Evolutionary conservation across 1,284 basidiomycete species (phyloP).

Genomic region (Ustilago nuda): DNA sequence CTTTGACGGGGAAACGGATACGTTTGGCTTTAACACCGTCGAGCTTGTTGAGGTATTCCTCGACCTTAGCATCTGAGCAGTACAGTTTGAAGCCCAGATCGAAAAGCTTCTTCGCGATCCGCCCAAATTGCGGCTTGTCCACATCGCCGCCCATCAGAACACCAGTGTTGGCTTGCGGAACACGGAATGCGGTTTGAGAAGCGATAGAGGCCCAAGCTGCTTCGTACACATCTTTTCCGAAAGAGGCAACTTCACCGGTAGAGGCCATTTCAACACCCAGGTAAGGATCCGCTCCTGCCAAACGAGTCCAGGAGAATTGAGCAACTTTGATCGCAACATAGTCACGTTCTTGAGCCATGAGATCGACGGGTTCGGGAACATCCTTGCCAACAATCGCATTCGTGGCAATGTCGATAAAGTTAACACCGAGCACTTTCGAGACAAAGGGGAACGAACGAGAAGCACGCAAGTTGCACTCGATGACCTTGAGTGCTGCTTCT

Average conservation of each 20-base stretch:
- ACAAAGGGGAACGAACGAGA: conserved; percentile 99
- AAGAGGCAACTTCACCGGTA: conserved; percentile 98
- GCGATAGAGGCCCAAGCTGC: conserved; percentile 94
- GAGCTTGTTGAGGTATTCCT: conserved; percentile 81
- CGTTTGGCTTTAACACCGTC: conserved; percentile 75
- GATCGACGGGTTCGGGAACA: conserved; percentile 91
- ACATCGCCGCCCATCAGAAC: conserved; percentile 89
- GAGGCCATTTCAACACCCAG: conserved; percentile 98
- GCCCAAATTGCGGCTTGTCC: conserved; percentile 81
- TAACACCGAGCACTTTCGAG: conserved; percentile 94
- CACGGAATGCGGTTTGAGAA: conserved; percentile 90
- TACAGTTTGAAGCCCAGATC: conserved; percentile 88
- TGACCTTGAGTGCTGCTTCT: conserved; percentile 86
- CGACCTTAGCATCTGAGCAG: conserved; percentile 84
- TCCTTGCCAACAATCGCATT: conserved; percentile 88
- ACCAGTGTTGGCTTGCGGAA: conserved; percentile 81
- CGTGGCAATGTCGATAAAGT: conserved; percentile 96
- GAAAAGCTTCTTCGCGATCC: conserved; percentile 76
- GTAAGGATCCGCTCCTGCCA: conserved; percentile 94
- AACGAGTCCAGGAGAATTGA: conserved; percentile 97
- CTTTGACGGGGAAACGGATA: conserved; percentile 95
- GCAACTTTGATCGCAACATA: conserved; percentile 98
- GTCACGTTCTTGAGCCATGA: conserved; percentile 89
- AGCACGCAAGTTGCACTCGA: conserved; percentile 97
- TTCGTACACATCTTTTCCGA: conserved; percentile 92